A percentile compares a stretch with the other conserved stretches of the same genome.
These are phyloP conservation scores for Tricholomella constricta DNA, from an alignment of 768 basidiomycete genomes.

Conservation along the genomic window DNA sequence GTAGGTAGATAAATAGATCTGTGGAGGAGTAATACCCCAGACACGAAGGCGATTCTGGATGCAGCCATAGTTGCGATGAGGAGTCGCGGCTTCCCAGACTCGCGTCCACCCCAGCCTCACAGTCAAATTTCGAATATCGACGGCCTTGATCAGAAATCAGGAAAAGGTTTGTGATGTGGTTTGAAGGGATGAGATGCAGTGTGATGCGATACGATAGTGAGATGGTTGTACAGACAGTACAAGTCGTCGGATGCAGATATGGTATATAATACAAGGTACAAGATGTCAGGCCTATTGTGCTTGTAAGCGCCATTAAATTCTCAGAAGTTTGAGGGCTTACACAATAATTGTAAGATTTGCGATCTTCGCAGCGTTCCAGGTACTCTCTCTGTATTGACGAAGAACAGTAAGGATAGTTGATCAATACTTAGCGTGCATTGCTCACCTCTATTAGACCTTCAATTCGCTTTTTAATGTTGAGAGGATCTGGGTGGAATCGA, in stretches of 20 bases:
- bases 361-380: constrained; percentile 84
- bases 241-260: constrained; percentile 3
- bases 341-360: constrained; percentile 86
- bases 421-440: constrained; percentile 4
- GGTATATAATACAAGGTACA: constrained; percentile 14
- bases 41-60: constrained; percentile 25
- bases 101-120: too few species aligned
- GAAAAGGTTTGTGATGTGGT: too few species aligned
- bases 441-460: constrained; percentile 91
- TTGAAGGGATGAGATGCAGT: background rate
- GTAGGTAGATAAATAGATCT: constrained; percentile 19
- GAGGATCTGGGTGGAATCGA: constrained; percentile 86
- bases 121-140: too few species aligned
- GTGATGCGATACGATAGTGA: background rate
- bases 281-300: constrained; percentile 20
- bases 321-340: constrained; percentile 27
- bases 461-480: constrained; percentile 89
- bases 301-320: background rate
- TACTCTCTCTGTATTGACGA: constrained; percentile 77
- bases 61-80: too few species aligned
- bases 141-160: too few species aligned
- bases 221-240: constrained; percentile 11
- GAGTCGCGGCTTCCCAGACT: too few species aligned
- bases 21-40: constrained; percentile 22
- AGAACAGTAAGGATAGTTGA: background rate